Percentiles rank a stretch among this genome's conserved stretches.
Conservation (phyloP, 2,329 filamentous ascomycete genomes). For the Pseudogymnoascus sp. region DNA sequence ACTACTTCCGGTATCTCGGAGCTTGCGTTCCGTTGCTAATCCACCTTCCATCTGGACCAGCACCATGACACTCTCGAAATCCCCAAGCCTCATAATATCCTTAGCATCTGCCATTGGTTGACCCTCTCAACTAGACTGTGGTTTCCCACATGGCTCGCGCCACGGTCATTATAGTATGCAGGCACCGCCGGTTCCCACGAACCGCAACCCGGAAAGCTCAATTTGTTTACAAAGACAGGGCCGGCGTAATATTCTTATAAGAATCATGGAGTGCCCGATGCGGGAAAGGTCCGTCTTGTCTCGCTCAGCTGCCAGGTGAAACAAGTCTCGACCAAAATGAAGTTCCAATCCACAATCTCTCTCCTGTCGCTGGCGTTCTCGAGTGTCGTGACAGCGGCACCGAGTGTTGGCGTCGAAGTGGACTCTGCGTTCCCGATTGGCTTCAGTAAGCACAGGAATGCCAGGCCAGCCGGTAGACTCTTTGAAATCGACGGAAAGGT, state of each 20-base stretch:
- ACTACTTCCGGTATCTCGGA: not conserved
- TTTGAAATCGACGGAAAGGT: conserved; percentile 38
- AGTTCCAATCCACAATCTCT: conserved; percentile 5
- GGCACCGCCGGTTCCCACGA: not conserved
- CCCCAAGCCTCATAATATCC: not conserved
- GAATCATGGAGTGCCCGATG: not conserved
- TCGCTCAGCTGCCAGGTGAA: not conserved
- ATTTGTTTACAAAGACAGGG: not conserved
- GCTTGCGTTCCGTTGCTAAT: not conserved
- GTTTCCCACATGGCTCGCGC: not conserved
- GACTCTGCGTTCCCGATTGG: conserved; percentile 16
- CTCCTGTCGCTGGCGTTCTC: conserved; percentile 1
- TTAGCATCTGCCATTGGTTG: not conserved
- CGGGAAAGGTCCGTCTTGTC: not conserved
- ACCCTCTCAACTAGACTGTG: not conserved
- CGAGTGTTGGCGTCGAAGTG: conserved; percentile 6
- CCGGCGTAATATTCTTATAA: not conserved
- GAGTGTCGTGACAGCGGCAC: not conserved
- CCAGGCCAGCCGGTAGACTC: conserved; percentile 24
- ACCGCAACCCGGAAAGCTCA: conserved; percentile 3
- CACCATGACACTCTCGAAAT: not conserved
- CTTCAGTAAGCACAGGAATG: conserved; percentile 13
- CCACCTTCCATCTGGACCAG: not conserved
- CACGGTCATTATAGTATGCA: not conserved
- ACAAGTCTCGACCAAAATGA: not conserved